Base-by-base conservation (phyloP, 805 yeast species). In the Starmerella riodocensis region DNA sequence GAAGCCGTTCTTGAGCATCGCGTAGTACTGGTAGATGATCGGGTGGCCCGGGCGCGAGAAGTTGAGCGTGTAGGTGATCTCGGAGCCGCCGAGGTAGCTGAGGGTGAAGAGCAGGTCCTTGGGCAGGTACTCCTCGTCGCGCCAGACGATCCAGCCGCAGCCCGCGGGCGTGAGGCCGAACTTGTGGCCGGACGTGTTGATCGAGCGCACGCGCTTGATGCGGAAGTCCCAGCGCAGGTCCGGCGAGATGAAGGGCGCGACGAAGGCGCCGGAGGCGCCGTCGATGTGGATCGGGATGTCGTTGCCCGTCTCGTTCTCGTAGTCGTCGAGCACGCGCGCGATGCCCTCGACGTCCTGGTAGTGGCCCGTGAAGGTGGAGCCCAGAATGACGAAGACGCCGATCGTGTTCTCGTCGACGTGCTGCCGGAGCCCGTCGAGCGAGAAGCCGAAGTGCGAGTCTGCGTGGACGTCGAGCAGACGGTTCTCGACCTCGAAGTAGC, bases 11-110 rank as follows among this genome's bases (percentile, higher is more conserved):
- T 73, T 65, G 50, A 85, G 61, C 51, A 85, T 75, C 58, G 80
- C 79, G 67, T 64, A 84, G 66, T 85, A 86, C 62, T 85, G 95
- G 54, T 78, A 84, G 46, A 85, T 67, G 24, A 86, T 86, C 43
- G 86, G 93, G 71, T 74, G 81, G 1, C 95, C 95, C 6, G 96
- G 91, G 57, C 95, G 74, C 6, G 93, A 81, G 61, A 85, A 85
- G 63, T 85, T 85, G 57, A 85, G 69, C 28, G 76, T 82, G 64
- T 74, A 86, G 20, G 91, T 78, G 59, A 79, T 88, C 59, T 85
- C 95, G 5, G 76, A 69, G 18, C 94, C 93, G 25, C 96, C 96
- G 29, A 85, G 66, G 59, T 85, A 85, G 56, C 76, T 76, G 54
- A 85, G 67, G 48, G 79, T 76, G 62, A 85, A 85, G 52, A 78